Base-by-base conservation (phyloP, 2,329 filamentous ascomycete genomes). In the Fusarium brevicatenulatum region DNA sequence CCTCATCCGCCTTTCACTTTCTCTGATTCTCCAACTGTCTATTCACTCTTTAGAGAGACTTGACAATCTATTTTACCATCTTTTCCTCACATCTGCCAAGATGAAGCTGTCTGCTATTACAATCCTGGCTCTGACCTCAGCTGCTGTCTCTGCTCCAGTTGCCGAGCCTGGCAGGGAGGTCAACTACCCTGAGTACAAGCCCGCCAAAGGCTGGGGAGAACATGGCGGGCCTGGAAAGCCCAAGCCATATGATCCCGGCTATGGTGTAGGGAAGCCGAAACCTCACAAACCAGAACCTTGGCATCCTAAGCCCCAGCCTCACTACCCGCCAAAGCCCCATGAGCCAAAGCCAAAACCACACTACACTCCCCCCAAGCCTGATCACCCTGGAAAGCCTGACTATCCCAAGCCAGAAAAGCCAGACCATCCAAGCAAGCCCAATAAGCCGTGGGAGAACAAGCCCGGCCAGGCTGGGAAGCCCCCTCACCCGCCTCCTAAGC, bases 91-190 rank as follows among this genome's bases (percentile, higher is more conserved):
- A 54, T 46, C 25, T 30, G 12, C 16, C 37, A 68, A 68, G 21
- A 69, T 69, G 66, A 69, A 68, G 52, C 40, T 69, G 30, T 68
- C 64, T 52, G 44, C 52, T 39, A 18, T 68, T 34, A 34, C 44
- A 18, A 39, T 68, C 16, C 23, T 68, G 18, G 64, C 57, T 9
- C 58, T 69, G 30, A 68, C 44, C 19, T 68, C 64, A 6, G 46
- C 25, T 43, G 54, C 37, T n/a, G 13, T 62, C 15, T 60, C 66
- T n/a, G 64, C 36, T 34, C 66, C 66, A 2, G 36, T 61, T 11
- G 36, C 40, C 42, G 57, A 63, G 12, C 50, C 63, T 28, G 47
- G 65, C 8, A 47, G 16, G 5, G 55, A 60, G 9, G 46, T 43
- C 36, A 7, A 42, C 28, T 46, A 21, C 23, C 44, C 39, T 19